These are phyloP conservation scores for Puccinia horiana DNA, from an alignment of 1,284 basidiomycete genomes.

Conservation along the genomic window DNA sequence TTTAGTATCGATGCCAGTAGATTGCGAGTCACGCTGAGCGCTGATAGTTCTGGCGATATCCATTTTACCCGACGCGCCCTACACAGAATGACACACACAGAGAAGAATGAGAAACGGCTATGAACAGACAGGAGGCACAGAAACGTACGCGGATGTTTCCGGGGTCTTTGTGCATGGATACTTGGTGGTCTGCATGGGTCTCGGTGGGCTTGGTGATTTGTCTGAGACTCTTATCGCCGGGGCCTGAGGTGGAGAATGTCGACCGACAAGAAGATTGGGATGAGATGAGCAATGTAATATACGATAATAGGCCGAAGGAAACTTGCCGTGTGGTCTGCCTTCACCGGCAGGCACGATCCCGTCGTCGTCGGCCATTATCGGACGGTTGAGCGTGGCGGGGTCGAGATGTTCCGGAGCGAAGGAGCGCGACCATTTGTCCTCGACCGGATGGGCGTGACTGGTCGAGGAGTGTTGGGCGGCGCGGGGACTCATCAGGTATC, in stretches of 20 bases:
- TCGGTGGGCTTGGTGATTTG: conserved; percentile 27
- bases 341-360: conserved; percentile 29
- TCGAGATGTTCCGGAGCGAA: conserved; percentile 12
- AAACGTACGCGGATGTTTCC: not conserved
- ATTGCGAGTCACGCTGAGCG: not conserved
- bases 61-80: conserved; percentile 20
- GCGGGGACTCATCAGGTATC: conserved; percentile 18
- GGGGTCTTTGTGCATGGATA: conserved; percentile 8
- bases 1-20: conserved; percentile 27
- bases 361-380: conserved; percentile 31
- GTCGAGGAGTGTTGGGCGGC: conserved; percentile 31
- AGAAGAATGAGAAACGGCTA: not conserved
- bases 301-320: not conserved
- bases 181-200: conserved; percentile 29
- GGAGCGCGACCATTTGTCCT: conserved; percentile 28
- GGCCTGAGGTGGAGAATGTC: not conserved
- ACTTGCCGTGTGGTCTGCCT: conserved; percentile 26
- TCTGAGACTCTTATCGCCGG: conserved; percentile 23
- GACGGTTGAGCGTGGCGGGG: conserved; percentile 9
- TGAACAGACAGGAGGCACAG: not conserved
- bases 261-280: not conserved
- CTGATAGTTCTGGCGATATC: not conserved
- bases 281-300: too few species aligned
- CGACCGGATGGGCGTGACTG: conserved; percentile 30
- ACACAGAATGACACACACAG: not conserved